Conservation (phyloP, 1,284 basidiomycete species). For the Golubevia sp. region DNA sequence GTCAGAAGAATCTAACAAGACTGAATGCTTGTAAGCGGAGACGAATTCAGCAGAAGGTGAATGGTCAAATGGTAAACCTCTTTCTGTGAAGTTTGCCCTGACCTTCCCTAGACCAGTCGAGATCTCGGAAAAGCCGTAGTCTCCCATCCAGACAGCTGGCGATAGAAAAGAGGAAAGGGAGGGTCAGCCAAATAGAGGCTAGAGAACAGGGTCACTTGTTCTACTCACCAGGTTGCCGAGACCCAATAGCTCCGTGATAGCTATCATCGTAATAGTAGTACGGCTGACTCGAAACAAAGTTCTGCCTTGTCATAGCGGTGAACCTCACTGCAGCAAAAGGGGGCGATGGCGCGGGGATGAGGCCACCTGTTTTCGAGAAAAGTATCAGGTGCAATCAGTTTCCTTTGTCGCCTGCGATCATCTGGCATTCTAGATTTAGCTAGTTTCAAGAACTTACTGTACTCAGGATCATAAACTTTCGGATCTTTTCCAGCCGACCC, state of each 20-base stretch:
- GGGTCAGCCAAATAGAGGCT: no score
- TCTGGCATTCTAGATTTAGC: no score
- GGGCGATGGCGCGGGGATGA: slow-evolving; percentile 21
- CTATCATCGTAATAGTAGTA: slow-evolving; percentile 31
- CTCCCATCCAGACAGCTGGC: slow-evolving; percentile 87
- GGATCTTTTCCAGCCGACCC: slow-evolving; percentile 36
- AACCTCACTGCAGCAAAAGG: slow-evolving; percentile 26
- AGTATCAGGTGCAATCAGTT: no score
- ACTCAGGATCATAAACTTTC: no score
- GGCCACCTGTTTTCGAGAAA: slow-evolving; percentile 32
- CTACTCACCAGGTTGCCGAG: slow-evolving; percentile 12
- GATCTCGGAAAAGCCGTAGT: slow-evolving; percentile 58
- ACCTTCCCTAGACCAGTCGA: slow-evolving; percentile 69
- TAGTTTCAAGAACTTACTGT: no score
- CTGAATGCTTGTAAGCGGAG: slow-evolving; percentile 73
- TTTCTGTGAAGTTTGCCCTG: slow-evolving; percentile 68
- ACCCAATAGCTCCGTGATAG: slow-evolving; percentile 22
- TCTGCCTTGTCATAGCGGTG: slow-evolving; percentile 26
- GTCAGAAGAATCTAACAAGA: slow-evolving; percentile 67
- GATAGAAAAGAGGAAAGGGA: no score
- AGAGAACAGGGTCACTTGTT: no score
- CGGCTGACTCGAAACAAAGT: slow-evolving; percentile 20
- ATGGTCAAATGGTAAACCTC: slow-evolving; percentile 70
- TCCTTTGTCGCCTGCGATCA: no score
- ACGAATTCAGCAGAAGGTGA: slow-evolving; percentile 71